These are phyloP conservation scores for Gremmenia infestans DNA, from an alignment of 2,329 filamentous ascomycete genomes.

Conservation along the genomic window DNA sequence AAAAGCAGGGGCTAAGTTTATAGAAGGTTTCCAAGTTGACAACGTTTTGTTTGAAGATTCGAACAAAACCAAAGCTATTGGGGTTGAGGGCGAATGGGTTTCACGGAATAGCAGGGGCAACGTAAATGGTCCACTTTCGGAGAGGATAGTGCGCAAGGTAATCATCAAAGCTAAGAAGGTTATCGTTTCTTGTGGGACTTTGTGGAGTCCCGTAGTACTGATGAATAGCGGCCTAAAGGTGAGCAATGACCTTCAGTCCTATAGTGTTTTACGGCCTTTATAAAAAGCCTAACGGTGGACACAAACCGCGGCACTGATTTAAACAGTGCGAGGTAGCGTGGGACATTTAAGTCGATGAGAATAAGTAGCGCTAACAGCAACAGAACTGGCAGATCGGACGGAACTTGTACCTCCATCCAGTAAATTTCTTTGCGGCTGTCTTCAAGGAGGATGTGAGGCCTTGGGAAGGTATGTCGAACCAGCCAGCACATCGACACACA, in stretches of 20 bases:
- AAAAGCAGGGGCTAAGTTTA: slow-evolving; percentile 69
- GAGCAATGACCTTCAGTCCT: not conserved
- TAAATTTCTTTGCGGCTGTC: slow-evolving; percentile 52
- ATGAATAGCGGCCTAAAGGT: slow-evolving; percentile 71
- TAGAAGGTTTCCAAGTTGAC: slow-evolving; percentile 75
- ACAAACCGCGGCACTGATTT: no score
- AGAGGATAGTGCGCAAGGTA: slow-evolving; percentile 53
- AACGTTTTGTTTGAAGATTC: slow-evolving; percentile 62
- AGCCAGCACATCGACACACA: not conserved
- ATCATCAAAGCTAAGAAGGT: slow-evolving; percentile 75
- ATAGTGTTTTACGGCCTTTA: no score
- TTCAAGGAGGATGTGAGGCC: slow-evolving; percentile 66
- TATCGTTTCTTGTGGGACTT: slow-evolving; percentile 69
- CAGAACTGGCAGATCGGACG: slow-evolving; percentile 73
- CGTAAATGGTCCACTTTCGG: slow-evolving; percentile 45
- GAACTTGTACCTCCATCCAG: slow-evolving; percentile 79
- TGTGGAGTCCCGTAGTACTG: slow-evolving; percentile 74
- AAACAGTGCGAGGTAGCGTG: no score
- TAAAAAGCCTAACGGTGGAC: no score
- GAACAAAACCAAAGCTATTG: slow-evolving; percentile 51
- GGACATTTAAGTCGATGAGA: no score
- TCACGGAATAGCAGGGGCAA: slow-evolving; percentile 61
- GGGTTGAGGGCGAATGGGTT: slow-evolving; percentile 71
- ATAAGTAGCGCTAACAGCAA: slow-evolving; percentile 4
- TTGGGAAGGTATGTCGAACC: slow-evolving; percentile 47